These are phyloP conservation scores for Eryngium alpinum DNA, from an alignment of 140 eudicot genomes.

Conservation along the genomic window DNA sequence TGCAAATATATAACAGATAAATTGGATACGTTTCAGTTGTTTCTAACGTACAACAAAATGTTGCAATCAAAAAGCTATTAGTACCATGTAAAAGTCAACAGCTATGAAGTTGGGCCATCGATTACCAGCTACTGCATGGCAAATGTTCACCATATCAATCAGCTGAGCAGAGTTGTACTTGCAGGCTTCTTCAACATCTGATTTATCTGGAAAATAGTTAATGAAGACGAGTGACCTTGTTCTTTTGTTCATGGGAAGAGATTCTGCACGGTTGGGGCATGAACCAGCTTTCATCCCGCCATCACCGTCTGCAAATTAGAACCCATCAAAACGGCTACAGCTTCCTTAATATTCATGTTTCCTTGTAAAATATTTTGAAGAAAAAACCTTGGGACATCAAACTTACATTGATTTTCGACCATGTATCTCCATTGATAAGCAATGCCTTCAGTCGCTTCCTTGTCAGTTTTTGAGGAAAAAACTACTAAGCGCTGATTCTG, in stretches of 20 bases:
- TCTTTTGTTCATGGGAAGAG: conserved; percentile 58
- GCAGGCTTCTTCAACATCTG: conserved; percentile 71
- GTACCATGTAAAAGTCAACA: conserved; percentile 92
- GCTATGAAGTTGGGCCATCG: conserved; percentile 94
- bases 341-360: neutral
- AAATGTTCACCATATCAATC: conserved; percentile 62
- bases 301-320: conserved; percentile 72
- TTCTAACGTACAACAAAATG: neutral
- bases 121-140: conserved; percentile 56
- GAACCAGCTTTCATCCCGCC: conserved; percentile 72
- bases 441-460: conserved; percentile 82
- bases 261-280: conserved; percentile 91
- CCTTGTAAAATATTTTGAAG: neutral
- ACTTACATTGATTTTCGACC: conserved; percentile 81
- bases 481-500: conserved; percentile 74
- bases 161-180: conserved; percentile 78
- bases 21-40: too few relatives aligned
- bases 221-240: conserved; percentile 66
- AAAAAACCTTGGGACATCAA: neutral
- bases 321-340: conserved; percentile 8
- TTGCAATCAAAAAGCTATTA: neutral
- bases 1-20: conserved; percentile 23
- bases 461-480: conserved; percentile 68
- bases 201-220: conserved; percentile 71
- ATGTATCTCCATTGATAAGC: conserved; percentile 86